These are phyloP conservation scores for Austroboletus eburneus DNA, from an alignment of 768 basidiomycete species.

Conservation along the genomic window DNA sequence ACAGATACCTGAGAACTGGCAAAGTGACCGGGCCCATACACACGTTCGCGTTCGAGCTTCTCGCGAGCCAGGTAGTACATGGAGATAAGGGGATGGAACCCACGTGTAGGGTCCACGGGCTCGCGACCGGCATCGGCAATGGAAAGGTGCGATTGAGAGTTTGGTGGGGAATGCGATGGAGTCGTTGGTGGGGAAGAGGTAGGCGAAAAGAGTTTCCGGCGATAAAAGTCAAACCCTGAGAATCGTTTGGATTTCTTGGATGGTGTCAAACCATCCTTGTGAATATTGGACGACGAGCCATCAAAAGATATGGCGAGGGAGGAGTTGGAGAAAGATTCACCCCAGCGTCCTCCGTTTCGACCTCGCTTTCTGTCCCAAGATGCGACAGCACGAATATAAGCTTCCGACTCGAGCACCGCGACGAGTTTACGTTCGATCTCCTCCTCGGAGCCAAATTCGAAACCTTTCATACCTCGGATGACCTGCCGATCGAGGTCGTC, in stretches of 20 bases:
- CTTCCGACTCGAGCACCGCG: constrained; percentile 71
- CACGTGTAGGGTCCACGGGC: constrained; percentile 77
- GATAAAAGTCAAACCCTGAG: constrained; percentile 92
- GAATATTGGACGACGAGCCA: constrained; percentile 37
- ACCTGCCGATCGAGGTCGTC: constrained; percentile 88
- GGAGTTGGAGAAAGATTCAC: constrained; percentile 58
- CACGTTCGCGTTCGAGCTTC: constrained; percentile 90
- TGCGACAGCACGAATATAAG: constrained; percentile 67
- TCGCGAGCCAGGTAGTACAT: constrained; percentile 97
- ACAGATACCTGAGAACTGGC: constrained; percentile 85
- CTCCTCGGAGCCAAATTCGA: constrained; percentile 90
- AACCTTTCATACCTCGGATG: constrained; percentile 88
- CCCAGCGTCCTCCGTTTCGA: constrained; percentile 45
- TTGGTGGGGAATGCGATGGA: constrained; percentile 58
- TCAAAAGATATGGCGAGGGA: constrained; percentile 65
- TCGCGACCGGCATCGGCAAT: constrained; percentile 47
- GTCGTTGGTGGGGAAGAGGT: constrained; percentile 45
- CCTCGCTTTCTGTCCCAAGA: constrained; percentile 74
- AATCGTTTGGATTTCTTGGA: constrained; percentile 79
- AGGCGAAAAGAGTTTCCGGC: constrained; percentile 77
- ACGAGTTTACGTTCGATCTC: constrained; percentile 76
- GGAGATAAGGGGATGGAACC: constrained; percentile 91
- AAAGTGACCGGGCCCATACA: constrained; percentile 93
- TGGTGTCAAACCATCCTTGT: constrained; percentile 41
- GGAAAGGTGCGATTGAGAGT: constrained; percentile 53